A percentile compares a stretch with the other conserved stretches of the same genome.
These are phyloP conservation scores for Daldinia concentrica DNA, from an alignment of 495 filamentous ascomycete genomes.

Conservation along the genomic window DNA sequence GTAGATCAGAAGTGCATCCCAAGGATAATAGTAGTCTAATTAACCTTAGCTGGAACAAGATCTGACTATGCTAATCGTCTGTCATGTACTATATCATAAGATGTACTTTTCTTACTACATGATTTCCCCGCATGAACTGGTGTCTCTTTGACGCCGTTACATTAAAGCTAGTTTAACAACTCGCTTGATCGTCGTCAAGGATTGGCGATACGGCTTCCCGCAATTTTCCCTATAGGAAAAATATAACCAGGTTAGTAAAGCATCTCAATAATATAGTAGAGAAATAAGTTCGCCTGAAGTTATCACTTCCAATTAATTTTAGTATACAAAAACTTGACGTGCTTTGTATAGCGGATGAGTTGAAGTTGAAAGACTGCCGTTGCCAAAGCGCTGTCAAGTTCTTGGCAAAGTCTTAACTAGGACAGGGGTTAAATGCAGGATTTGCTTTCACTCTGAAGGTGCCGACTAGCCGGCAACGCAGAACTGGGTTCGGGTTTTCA, in stretches of 20 bases:
- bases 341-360: slow-evolving; percentile 9
- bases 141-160: slow-evolving; percentile 39
- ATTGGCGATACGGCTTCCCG: slow-evolving; percentile 17
- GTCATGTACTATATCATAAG: slow-evolving; percentile 25
- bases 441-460: slow-evolving; percentile 5
- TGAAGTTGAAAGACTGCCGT: slow-evolving; percentile 17
- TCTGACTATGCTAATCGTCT: slow-evolving; percentile 30
- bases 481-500: slow-evolving; percentile 41
- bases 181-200: slow-evolving; percentile 55
- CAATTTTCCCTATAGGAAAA: slow-evolving; percentile 2
- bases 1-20: slow-evolving; percentile 29
- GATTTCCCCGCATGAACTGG: slow-evolving; percentile 2
- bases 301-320: background rate
- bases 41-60: slow-evolving; percentile 33
- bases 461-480: slow-evolving; percentile 23
- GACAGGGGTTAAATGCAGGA: slow-evolving; percentile 32
- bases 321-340: background rate
- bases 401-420: slow-evolving; percentile 40
- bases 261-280: background rate
- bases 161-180: slow-evolving; percentile 23
- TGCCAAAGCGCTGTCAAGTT: slow-evolving; percentile 32
- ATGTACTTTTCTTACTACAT: slow-evolving; percentile 23
- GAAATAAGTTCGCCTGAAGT: background rate
- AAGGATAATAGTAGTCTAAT: slow-evolving; percentile 29
- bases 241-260: background rate